phyloP scores from a whole-genome alignment of 345 rosid genomes.

The Populus deltoides region DNA sequence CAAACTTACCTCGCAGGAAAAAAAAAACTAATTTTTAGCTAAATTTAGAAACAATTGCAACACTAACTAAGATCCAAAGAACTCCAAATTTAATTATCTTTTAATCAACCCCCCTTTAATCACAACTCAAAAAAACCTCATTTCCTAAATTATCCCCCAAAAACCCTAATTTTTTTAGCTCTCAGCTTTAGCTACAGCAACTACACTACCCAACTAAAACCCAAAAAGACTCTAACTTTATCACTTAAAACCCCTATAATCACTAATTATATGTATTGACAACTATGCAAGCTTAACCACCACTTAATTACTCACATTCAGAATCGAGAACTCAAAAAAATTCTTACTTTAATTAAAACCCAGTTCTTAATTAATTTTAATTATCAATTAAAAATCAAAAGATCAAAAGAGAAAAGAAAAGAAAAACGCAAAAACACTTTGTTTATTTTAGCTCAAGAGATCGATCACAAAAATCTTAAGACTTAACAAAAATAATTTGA shows the following conservation, averaged over 20 bases:
- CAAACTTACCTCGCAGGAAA: neutral
- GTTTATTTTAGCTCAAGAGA: slow-evolving; percentile 16
- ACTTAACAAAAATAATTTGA: neutral
- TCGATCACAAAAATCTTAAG: slow-evolving; percentile 20
- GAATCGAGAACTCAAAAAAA: slow-evolving; percentile 15
- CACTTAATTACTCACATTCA: slow-evolving; percentile 19
- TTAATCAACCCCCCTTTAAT: neutral
- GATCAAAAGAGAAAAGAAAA: slow-evolving; percentile 19
- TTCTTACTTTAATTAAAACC: slow-evolving; percentile 3
- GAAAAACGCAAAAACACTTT: slow-evolving; percentile 6
- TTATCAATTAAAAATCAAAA: neutral
- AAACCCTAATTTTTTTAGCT: slow-evolving; percentile 34
- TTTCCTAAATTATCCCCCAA: neutral
- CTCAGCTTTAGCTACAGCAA: neutral
- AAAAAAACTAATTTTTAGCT: neutral
- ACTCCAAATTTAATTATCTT: neutral
- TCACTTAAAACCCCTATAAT: neutral
- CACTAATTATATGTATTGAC: neutral
- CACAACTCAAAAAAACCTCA: neutral
- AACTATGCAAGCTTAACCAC: slow-evolving; percentile 13
- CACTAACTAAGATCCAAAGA: neutral
- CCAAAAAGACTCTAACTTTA: neutral
- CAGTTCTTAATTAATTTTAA: neutral
- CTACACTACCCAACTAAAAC: neutral
- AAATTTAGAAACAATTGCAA: neutral